Evolutionary conservation across 148 eudicot species (phyloP).

Genomic region (Tetragonia tetragonoides): DNA sequence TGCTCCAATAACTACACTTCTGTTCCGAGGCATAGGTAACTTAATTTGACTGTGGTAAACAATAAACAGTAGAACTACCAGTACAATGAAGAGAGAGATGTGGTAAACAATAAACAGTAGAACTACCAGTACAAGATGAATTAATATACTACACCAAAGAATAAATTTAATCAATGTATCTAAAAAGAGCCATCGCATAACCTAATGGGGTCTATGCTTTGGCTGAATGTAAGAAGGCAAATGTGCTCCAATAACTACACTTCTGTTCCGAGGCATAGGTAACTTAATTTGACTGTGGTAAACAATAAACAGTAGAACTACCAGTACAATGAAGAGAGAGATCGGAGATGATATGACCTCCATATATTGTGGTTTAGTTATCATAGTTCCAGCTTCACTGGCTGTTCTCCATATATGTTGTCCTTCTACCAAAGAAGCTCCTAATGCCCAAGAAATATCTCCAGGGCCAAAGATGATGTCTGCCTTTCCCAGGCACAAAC

Average conservation of each 20-base stretch:
- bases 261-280: slow-evolving; percentile 28
- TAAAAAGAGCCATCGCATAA: background rate
- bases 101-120: too few relatives aligned
- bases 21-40: slow-evolving; percentile 30
- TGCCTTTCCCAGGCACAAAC: slow-evolving; percentile 48
- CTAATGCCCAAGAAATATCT: slow-evolving; percentile 75
- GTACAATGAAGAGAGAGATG: slow-evolving; percentile 20
- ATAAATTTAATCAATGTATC: slow-evolving; percentile 3
- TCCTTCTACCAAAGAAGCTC: slow-evolving; percentile 66
- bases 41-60: slow-evolving; percentile 32
- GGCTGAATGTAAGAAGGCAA: slow-evolving; percentile 23
- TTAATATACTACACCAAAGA: slow-evolving; percentile 16
- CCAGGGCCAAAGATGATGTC: slow-evolving; percentile 74
- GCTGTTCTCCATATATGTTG: slow-evolving; percentile 15
- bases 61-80: slow-evolving; percentile 15
- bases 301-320: slow-evolving; percentile 20
- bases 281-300: slow-evolving; percentile 32
- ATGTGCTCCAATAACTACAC: slow-evolving; percentile 14
- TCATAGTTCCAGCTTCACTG: background rate
- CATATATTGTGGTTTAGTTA: slow-evolving; percentile 17
- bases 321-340: slow-evolving; percentile 22
- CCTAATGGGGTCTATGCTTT: slow-evolving; percentile 25
- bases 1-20: slow-evolving; percentile 18
- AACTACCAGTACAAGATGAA: background rate
- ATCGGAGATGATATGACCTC: slow-evolving; percentile 27